Base-by-base conservation (phyloP, 441 rosid species). In the Euphorbia schlechtendalii region DNA sequence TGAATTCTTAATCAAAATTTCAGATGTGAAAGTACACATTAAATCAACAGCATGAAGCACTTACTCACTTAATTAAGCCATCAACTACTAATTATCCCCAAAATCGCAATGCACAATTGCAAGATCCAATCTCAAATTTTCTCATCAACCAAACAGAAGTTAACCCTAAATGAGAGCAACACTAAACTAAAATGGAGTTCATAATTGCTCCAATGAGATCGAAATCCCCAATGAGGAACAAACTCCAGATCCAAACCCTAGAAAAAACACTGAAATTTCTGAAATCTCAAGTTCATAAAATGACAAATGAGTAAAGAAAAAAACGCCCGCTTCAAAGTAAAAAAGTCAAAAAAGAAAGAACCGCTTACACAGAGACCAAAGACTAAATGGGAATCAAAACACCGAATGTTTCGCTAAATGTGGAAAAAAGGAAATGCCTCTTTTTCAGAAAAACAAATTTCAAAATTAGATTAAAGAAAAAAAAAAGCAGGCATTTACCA, bases 171-270 rank as follows among this genome's bases (percentile, higher is more conserved):
- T 59, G 32, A 46, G 46, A 56, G 14, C 32, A 48, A 27, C 32
- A 56, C 30, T 32, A 67, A 56, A 72, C 66, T 25, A 55, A 52
- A 55, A 43, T 67, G 20, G 24, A 66, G 73, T 43, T 41, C 71
- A 51, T 74, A 78, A 78, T 83, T 59, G 67, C 66, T 71, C 70
- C 69, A 69, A 56, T 64, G 74, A 69, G 46, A 65, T 11, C 60
- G 69, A 75, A 82, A 61, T 67, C 72, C 63, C 66, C 67, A 61
- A 54, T 43, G 62, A 25, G 48, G 34, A 59, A 66, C 51, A 71
- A 69, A 22, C 63, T 71, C 46, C 73, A 63, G 88, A 85, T 83
- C 84, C 78, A 74, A 77, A 71, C 69, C 77, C 67, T 65, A 65
- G 45, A 54, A 74, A 21, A 40, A 48, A 12, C 32, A 65, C 58